Evolutionary conservation across 1,284 basidiomycete species (phyloP).

Genomic region (Apiotrichum gamsii): DNA sequence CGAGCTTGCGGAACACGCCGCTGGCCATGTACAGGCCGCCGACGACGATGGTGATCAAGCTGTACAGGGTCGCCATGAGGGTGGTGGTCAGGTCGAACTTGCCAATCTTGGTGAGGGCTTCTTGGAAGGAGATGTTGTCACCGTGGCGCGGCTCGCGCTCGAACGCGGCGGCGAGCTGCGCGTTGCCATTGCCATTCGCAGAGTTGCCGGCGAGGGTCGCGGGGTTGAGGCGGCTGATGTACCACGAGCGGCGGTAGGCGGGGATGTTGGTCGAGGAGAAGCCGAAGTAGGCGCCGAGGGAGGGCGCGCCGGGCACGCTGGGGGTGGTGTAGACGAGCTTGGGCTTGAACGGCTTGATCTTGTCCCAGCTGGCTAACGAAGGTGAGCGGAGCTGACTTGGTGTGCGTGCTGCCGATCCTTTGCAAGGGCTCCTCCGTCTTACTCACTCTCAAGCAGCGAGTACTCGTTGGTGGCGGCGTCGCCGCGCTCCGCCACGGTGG

Average conservation of each 20-base stretch:
- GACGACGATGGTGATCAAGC: conserved; percentile 15
- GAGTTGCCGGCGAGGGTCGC: not conserved
- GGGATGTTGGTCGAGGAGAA: conserved; percentile 61
- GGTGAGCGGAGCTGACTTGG: no score
- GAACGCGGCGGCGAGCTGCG: not conserved
- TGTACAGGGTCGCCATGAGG: conserved; percentile 15
- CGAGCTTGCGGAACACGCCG: conserved; percentile 38
- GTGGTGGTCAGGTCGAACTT: not conserved
- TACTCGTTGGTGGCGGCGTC: conserved; percentile 37
- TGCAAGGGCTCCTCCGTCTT: no score
- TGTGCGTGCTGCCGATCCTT: no score
- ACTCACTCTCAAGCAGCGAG: conserved; percentile 36
- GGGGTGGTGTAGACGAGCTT: conserved; percentile 7
- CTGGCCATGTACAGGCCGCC: conserved; percentile 35
- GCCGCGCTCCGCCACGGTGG: conserved; percentile 47
- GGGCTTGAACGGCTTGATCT: not conserved
- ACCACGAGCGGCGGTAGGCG: conserved; percentile 72
- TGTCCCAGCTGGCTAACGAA: no score
- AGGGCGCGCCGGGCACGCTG: conserved; percentile 9
- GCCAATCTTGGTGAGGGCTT: conserved; percentile 51
- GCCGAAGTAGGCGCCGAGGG: conserved; percentile 55
- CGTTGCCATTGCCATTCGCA: no score
- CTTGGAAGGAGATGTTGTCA: conserved; percentile 63
- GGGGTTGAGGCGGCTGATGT: conserved; percentile 53
- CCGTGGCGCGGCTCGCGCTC: conserved; percentile 53